Percentiles rank a stretch among this genome's conserved stretches.
phyloP scores from a whole-genome alignment of 1,284 basidiomycete species.

The Anthracocystis setariae region DNA sequence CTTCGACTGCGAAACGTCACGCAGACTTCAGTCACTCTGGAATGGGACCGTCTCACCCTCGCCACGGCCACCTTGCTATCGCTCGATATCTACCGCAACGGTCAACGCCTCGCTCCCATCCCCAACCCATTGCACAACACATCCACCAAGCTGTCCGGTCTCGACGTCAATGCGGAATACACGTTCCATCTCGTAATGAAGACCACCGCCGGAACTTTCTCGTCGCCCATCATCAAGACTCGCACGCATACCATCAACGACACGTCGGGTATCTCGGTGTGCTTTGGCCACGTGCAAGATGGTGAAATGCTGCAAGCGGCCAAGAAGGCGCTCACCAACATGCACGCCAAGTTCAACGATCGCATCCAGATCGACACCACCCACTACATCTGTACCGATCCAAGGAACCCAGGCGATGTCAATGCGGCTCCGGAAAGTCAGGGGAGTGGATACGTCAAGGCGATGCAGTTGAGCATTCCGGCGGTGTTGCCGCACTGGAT shows the following conservation, averaged over 20 bases:
- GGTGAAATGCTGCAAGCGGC: slow-evolving; percentile 46
- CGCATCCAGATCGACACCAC: slow-evolving; percentile 80
- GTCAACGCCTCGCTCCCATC: slow-evolving; percentile 61
- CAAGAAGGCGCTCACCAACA: slow-evolving; percentile 44
- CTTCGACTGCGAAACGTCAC: slow-evolving; percentile 63
- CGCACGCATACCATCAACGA: slow-evolving; percentile 65
- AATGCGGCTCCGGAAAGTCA: slow-evolving; percentile 26
- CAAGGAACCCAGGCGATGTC: slow-evolving; percentile 45
- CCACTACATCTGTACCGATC: slow-evolving; percentile 61
- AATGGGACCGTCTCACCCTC: slow-evolving; percentile 62
- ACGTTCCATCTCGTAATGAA: slow-evolving; percentile 65
- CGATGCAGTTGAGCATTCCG: slow-evolving; percentile 65
- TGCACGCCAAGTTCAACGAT: slow-evolving; percentile 75
- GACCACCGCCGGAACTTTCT: slow-evolving; percentile 62
- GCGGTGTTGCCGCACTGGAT: slow-evolving; percentile 67
- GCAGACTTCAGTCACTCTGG: slow-evolving; percentile 65
- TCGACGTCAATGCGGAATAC: slow-evolving; percentile 64
- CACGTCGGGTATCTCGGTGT: slow-evolving; percentile 63
- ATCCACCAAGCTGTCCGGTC: slow-evolving; percentile 63
- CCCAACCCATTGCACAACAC: slow-evolving; percentile 64
- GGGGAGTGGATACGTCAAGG: slow-evolving; percentile 53
- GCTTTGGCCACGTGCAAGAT: slow-evolving; percentile 59
- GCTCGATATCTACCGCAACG: slow-evolving; percentile 65
- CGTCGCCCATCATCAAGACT: slow-evolving; percentile 55
- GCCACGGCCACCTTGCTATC: slow-evolving; percentile 61